A percentile compares a stretch with the other conserved stretches of the same genome.
phyloP scores from a whole-genome alignment of 192 early-diverging fungal species.

The Umbelopsis isabellina region DNA sequence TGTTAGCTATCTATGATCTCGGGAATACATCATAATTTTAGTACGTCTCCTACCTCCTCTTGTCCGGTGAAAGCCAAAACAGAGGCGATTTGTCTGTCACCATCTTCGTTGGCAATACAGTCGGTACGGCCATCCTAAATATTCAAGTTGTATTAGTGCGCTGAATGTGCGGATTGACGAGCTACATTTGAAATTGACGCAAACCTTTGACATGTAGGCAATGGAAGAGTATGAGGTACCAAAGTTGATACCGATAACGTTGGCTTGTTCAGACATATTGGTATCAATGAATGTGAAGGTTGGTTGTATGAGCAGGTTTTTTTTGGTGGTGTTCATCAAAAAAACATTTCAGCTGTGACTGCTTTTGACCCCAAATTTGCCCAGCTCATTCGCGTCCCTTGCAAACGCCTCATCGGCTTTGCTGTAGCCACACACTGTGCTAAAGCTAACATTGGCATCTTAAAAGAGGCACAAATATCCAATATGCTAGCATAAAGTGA shows the following conservation, averaged over 20 bases:
- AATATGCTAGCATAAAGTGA: too few species aligned
- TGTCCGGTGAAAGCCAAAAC: conserved; percentile 91
- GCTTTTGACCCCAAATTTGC: background rate
- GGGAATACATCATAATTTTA: background rate
- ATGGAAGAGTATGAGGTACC: conserved; percentile 86
- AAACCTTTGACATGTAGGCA: conserved; percentile 80
- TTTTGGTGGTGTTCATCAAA: background rate
- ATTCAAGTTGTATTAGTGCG: background rate
- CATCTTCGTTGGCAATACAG: conserved; percentile 98
- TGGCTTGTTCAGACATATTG: conserved; percentile 38
- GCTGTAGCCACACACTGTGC: too few species aligned
- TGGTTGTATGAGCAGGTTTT: background rate
- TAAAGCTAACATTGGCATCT: too few species aligned
- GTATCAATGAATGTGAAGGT: conserved; percentile 19
- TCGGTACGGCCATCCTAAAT: conserved; percentile 71
- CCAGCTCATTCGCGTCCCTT: too few species aligned
- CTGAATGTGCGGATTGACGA: conserved; percentile 15
- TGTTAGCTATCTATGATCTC: background rate
- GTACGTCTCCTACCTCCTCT: conserved; percentile 75
- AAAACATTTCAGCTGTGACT: conserved; percentile 8
- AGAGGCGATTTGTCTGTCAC: conserved; percentile 93
- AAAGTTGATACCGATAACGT: conserved; percentile 81
- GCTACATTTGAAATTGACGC: conserved; percentile 9
- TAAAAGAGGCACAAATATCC: too few species aligned
- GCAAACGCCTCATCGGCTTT: too few species aligned